Percentiles rank a stretch among this genome's conserved stretches.
phyloP scores from a whole-genome alignment of 2,329 filamentous ascomycete genomes.

The Nothophoma quercina region DNA sequence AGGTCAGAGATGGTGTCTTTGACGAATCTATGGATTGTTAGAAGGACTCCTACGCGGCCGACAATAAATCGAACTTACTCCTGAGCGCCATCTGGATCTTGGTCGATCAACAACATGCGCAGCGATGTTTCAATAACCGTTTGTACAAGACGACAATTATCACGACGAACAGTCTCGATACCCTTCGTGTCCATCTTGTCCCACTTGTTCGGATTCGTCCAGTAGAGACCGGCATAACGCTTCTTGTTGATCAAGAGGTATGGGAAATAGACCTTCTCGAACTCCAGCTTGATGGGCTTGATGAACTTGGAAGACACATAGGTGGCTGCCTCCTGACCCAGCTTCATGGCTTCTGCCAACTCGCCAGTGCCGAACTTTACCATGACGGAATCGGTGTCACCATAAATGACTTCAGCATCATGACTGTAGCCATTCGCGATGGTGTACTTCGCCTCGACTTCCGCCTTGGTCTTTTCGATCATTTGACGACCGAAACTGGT shows the following conservation, averaged over 20 bases:
- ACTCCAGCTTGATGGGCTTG: conserved; percentile 98
- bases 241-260: conserved; percentile 99
- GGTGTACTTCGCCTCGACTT: conserved; percentile 88
- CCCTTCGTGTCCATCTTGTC: conserved; percentile 99
- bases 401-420: conserved; percentile 96
- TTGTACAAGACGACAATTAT: conserved; percentile 95
- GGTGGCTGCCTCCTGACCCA: conserved; percentile 90
- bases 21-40: conserved; percentile 72
- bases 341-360: conserved; percentile 86
- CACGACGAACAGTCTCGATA: conserved; percentile 96
- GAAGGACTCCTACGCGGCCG: background rate
- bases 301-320: conserved; percentile 92
- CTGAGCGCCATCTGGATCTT: conserved; percentile 88
- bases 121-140: conserved; percentile 97
- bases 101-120: conserved; percentile 93
- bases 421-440: conserved; percentile 94
- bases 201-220: conserved; percentile 92
- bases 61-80: conserved; percentile 68
- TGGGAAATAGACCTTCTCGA: conserved; percentile 98
- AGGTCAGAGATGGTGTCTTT: conserved; percentile 95
- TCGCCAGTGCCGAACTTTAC: conserved; percentile 96
- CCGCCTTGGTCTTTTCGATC: conserved; percentile 98
- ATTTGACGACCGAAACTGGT: conserved; percentile 97
- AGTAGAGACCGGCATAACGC: conserved; percentile 96
- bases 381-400: conserved; percentile 99